Evolutionary conservation across 176 grass and related monocot genomes (phyloP), one percentile per base, ranked within the genome.

Genomic region (Bolboschoenus planiculmis): DNA sequence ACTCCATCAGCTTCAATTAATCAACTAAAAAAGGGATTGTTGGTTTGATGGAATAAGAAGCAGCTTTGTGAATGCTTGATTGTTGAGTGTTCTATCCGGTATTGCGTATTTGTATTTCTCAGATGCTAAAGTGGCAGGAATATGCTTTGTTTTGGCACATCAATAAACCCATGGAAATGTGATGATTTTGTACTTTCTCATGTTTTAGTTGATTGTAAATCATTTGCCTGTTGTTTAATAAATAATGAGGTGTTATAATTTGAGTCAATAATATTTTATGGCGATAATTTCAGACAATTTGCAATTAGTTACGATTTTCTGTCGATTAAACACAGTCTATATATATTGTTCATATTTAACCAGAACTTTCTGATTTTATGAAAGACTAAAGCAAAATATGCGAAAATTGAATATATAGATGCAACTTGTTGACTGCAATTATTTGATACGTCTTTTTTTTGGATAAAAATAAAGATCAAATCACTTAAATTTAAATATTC

Each of bases 1-100:
- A 95, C 84, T 1, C 73, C 3, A 78, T 78, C n/a, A 78, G 10
- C 73, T 78, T 78, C 84, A 53, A 29, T 10, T 83, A 14, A 83
- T 27, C 3, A 61, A 27, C 0, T 15, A 63, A 63, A 3, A 30
- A 63, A 31, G 10, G 27, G 24, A 31, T 31, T 13, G 27, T 27
- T 63, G 59, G 27, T 33, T 63, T 13, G 11, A 33, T 31, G 29
- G 59, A 63, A 63, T 30, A 31, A 15, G 24, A 63, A 63, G 59
- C 10, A 14, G 29, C 29, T 29, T 11, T 16, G 11, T 1, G 13
- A 16, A 53, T 51, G 48, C 48, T 2, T 53, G 1, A 3, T 18
- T 53, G 15, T 53, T 53, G 50, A 16, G 50, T 53, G 50, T 16
- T 53, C 50, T 18, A 20, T 53, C 2, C 3, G 15, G 50, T 53